Evolutionary conservation across 352 stramenopile genomes (phyloP).

Genomic region (Globisporangium carolinianum): DNA sequence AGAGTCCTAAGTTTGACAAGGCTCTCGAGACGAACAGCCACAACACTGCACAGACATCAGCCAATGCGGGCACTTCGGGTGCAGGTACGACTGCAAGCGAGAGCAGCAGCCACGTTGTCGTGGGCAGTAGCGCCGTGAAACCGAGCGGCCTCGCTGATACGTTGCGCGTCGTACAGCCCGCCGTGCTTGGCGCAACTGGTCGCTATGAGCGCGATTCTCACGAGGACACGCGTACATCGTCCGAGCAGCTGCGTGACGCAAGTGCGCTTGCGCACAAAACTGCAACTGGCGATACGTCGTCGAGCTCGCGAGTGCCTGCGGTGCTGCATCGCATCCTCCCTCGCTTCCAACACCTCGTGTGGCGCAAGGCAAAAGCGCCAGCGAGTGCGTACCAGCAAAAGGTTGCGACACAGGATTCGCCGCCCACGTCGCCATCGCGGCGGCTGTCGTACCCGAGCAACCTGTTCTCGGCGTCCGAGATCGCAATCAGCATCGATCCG

Average conservation of each 20-base stretch:
- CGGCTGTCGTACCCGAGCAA: constrained; percentile 5
- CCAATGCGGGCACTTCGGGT: too few species aligned
- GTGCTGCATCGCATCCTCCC: constrained; percentile 4
- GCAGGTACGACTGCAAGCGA: not conserved
- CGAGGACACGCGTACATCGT: not conserved
- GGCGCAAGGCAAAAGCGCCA: not conserved
- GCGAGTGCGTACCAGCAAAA: not conserved
- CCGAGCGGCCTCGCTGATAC: constrained; percentile 7
- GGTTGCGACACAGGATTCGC: constrained; percentile 3
- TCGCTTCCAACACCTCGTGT: not conserved
- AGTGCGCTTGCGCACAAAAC: constrained; percentile 1
- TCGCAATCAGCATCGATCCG: not conserved
- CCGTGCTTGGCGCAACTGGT: not conserved
- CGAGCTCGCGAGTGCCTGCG: not conserved
- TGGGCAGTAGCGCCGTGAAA: not conserved
- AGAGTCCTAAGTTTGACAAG: constrained; percentile 1
- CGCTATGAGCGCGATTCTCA: not conserved
- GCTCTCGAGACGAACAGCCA: constrained; percentile 4
- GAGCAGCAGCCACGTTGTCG: not conserved
- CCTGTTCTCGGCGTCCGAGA: constrained; percentile 5
- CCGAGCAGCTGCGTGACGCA: not conserved
- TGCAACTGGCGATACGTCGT: not conserved
- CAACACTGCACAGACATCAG: not conserved
- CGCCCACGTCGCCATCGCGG: constrained; percentile 9
- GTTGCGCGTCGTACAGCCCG: constrained; percentile 12